Evolutionary conservation across 129 eudicot species (phyloP), one percentile per base, ranked within the genome.

Genomic region (Lactuca sativa): DNA sequence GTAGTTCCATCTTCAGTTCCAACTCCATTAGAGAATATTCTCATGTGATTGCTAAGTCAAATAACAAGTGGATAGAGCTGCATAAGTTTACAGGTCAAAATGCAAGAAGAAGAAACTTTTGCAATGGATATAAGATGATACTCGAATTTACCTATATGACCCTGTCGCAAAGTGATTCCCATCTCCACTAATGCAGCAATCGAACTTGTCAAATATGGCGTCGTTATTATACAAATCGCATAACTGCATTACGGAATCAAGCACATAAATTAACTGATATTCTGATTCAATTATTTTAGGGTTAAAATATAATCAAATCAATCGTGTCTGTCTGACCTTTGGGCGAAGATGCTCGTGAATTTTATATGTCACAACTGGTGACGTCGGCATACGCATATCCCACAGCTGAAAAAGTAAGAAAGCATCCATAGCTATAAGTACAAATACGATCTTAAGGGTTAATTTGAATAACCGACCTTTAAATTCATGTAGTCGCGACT

Each of bases 401-500:
- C 97, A 91, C 15, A 91, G 80, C 97, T 91, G 75, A 52, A 55
- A 80, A 62, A 66, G 14, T 41, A 59, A 66, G 7, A 56, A 73
- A 52, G 38, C 9, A 34, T 43, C 54, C 8, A 4, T 81, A 43
- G 66, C 34, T 14, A 4, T 81, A 43, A 70, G 41, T 17, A 51
- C 14, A 37, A 32, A 25, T 25, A 25, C 30, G 2, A 25, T 25
- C 30, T 13, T 2, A n/a, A 3, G 10, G 18, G 14, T 49, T 49
- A 18, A 62, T 6, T 32, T 15, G 10, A 43, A 62, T 3, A 34
- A 53, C 16, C 38, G 6, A 86, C 98, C 98, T 92, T 92, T 58
- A 92, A 82, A 69, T 74, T 84, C 96, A 92, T 86, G 79, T 71
- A 92, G 75, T 92, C 98, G 9, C 98, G 98, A 75, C 91, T 92